These are phyloP conservation scores for Acanthamoeba healyi DNA, from an alignment of 208 protist genomes.

Conservation along the genomic window DNA sequence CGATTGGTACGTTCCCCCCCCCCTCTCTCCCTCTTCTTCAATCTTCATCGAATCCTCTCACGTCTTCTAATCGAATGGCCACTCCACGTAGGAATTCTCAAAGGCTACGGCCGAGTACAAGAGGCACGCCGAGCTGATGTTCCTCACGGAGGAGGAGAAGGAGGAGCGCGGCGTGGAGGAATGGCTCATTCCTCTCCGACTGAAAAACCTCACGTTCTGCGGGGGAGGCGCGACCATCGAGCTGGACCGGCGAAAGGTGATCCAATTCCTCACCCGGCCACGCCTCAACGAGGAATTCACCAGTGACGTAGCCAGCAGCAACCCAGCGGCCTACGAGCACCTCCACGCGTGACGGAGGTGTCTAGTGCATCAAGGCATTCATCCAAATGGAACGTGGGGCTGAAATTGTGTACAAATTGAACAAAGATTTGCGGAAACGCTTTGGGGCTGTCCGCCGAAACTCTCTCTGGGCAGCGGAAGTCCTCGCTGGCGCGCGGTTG, in stretches of 20 bases:
- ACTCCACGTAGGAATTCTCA: slow-evolving; percentile 7
- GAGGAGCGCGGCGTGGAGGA: slow-evolving; percentile 12
- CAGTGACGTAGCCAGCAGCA: neutral
- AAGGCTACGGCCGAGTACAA: slow-evolving; percentile 26
- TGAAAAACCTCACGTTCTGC: slow-evolving; percentile 47
- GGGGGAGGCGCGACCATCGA: slow-evolving; percentile 47
- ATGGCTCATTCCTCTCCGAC: neutral
- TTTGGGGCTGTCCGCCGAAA: too few species aligned
- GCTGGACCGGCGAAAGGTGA: slow-evolving; percentile 35
- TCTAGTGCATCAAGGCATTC: too few species aligned
- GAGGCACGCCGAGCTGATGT: slow-evolving; percentile 34
- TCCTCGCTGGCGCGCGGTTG: too few species aligned
- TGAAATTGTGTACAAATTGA: too few species aligned
- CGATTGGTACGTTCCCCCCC: neutral
- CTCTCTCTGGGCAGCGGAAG: too few species aligned
- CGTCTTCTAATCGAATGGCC: too few species aligned
- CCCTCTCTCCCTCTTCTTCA: neutral
- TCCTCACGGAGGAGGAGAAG: slow-evolving; percentile 22
- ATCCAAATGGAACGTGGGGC: too few species aligned
- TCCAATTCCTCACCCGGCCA: neutral
- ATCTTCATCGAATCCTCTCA: neutral
- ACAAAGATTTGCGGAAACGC: too few species aligned
- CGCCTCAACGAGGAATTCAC: neutral
- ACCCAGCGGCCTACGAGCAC: neutral
- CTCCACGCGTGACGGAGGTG: too few species aligned